Conservation (phyloP, 23 red algal genomes). For the Gracilaria caudata region DNA sequence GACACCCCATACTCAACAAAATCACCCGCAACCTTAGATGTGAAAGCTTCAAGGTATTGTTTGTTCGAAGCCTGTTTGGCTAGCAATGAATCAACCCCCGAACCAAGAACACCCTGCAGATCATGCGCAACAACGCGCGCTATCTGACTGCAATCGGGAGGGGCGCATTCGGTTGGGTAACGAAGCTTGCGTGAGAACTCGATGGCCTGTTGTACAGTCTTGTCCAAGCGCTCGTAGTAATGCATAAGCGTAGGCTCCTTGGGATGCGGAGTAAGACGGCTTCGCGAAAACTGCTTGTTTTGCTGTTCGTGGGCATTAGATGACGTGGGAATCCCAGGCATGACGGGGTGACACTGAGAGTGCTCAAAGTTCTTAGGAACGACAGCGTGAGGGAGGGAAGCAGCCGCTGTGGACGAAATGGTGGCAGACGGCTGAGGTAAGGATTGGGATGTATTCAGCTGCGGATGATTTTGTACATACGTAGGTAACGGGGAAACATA, state of each 20-base stretch:
- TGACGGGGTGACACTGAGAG: too few species aligned
- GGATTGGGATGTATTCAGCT: too few species aligned
- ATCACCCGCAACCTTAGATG: slow-evolving; percentile 6
- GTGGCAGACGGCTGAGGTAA: too few species aligned
- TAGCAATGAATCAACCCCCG: background rate
- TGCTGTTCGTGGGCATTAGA: background rate
- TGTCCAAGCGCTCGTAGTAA: slow-evolving; percentile 26
- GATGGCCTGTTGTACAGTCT: slow-evolving; percentile 9
- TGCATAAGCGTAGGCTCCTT: slow-evolving; percentile 21
- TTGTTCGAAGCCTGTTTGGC: background rate
- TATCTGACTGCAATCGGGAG: background rate
- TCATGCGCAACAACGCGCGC: slow-evolving; percentile 5
- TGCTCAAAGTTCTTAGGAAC: too few species aligned
- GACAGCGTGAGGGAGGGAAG: too few species aligned
- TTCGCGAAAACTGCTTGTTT: slow-evolving; percentile 1
- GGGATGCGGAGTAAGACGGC: background rate
- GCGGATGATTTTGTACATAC: too few species aligned
- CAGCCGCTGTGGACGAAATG: too few species aligned
- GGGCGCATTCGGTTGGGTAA: background rate
- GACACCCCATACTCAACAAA: slow-evolving; percentile 61
- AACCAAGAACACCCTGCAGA: slow-evolving; percentile 9
- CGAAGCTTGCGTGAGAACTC: slow-evolving; percentile 1
- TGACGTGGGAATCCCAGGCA: too few species aligned
- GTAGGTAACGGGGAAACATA: too few species aligned
- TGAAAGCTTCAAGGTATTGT: background rate